Evolutionary conservation across 305 asterid genomes (phyloP), one percentile per base, ranked within the genome.

Genomic region (Rubia balearica): DNA sequence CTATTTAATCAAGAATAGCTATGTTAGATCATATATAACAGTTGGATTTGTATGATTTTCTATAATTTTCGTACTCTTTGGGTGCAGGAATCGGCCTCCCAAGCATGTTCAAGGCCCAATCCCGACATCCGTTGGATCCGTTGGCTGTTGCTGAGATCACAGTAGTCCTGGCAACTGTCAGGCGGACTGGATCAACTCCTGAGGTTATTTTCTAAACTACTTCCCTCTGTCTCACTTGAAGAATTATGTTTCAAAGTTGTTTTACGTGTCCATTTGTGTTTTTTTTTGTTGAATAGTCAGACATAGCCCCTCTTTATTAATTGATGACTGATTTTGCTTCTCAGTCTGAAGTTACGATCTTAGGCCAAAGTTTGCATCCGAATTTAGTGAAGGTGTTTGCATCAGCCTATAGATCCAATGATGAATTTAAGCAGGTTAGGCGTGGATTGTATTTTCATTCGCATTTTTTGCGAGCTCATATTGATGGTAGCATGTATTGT

Each of bases 351-450:
- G 98, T 91, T 2, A 81, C 90, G 67, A 89, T 91, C 67, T 68
- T 91, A 80, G 96, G 98, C 74, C 93, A 91, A 76, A 95, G 89
- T 71, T 88, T 96, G 69, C 97, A 89, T 81, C 96, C 96, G 70
- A 89, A 89, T 83, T 75, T 91, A 67, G 97, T 91, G 80, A 89
- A 91, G 80, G 73, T 91, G 82, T 79, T 91, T 51, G 97, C n/a
- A 79, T 86, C 98, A 33, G 92, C 90, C 64, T 93, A 86, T 85
- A 83, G 86, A 81, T 93, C 96, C 67, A 90, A 93, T 72, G 97
- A 88, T 69, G 97, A 90, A 77, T 90, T 93, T 84, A 93, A 90
- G 83, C 96, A 89, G 97, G 98, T 90, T 63, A 72, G 74, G 2
- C 13, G 71, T 43, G 69, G 64, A 73, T 33, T 48, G 21, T 66